Conservation (phyloP, 192 early-diverging fungal genomes). For the Backusella sp. region DNA sequence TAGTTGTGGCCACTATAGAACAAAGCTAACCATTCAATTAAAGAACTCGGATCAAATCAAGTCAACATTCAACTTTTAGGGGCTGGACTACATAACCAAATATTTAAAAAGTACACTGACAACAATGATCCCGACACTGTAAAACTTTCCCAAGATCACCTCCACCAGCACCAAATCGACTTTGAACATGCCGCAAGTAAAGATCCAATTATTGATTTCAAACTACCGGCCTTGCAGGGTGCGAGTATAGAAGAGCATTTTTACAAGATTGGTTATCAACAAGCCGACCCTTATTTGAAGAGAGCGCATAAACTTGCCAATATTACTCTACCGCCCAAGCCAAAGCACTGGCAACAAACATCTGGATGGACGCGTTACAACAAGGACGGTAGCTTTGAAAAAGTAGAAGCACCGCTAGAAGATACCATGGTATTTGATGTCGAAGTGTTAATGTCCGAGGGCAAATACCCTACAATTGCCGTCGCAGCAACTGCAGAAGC, state of each 20-base stretch:
- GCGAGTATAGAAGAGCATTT: slow-evolving; percentile 76
- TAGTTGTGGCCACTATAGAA: background rate
- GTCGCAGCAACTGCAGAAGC: slow-evolving; percentile 64
- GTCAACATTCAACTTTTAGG: slow-evolving; percentile 7
- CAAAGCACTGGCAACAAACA: slow-evolving; percentile 52
- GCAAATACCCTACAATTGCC: slow-evolving; percentile 80
- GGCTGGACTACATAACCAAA: background rate
- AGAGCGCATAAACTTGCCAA: slow-evolving; percentile 51
- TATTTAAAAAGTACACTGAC: background rate
- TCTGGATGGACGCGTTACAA: slow-evolving; percentile 87
- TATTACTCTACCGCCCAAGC: slow-evolving; percentile 40
- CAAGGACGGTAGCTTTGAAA: slow-evolving; percentile 21
- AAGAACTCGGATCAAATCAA: background rate
- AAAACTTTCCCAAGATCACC: background rate
- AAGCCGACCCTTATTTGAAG: slow-evolving; percentile 55
- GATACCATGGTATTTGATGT: slow-evolving; percentile 83
- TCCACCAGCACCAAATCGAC: background rate
- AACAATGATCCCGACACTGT: background rate
- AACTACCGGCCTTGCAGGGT: slow-evolving; percentile 40
- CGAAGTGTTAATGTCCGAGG: slow-evolving; percentile 69
- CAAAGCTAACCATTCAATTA: background rate
- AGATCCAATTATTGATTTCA: slow-evolving; percentile 20
- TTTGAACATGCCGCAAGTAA: background rate
- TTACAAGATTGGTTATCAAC: slow-evolving; percentile 62
- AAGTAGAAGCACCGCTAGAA: slow-evolving; percentile 57